Percentiles rank a stretch among this genome's conserved stretches.
phyloP scores from a whole-genome alignment of 2,329 filamentous ascomycete species.

The Talaromyces sp. region DNA sequence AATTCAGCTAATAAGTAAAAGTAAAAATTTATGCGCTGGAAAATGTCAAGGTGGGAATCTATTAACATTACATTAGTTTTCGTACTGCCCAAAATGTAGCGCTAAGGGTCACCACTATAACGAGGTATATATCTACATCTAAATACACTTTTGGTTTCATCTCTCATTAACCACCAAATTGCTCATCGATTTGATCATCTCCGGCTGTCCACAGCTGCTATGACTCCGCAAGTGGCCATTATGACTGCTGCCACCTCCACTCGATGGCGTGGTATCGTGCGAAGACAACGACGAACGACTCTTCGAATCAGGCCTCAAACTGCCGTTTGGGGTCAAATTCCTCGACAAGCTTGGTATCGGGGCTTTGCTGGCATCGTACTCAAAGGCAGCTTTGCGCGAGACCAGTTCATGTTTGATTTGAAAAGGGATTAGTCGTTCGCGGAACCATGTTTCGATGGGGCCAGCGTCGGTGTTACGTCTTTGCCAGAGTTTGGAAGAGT shows the following conservation, averaged over 20 bases:
- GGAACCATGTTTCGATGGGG: constrained; percentile 33
- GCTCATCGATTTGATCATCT: background rate
- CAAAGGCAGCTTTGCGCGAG: constrained; percentile 33
- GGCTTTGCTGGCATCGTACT: constrained; percentile 36
- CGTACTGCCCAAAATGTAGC: background rate
- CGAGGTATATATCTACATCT: background rate
- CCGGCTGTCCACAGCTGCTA: background rate
- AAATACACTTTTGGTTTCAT: background rate
- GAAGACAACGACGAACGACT: constrained; percentile 4
- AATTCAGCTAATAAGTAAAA: too few relatives aligned
- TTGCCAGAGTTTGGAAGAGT: constrained; percentile 39
- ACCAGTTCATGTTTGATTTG: constrained; percentile 28
- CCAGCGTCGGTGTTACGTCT: constrained; percentile 37
- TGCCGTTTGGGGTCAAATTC: background rate
- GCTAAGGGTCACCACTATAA: background rate
- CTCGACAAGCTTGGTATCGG: constrained; percentile 26
- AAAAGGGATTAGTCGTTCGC: constrained; percentile 39
- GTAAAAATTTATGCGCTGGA: too few relatives aligned
- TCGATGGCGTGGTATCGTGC: background rate
- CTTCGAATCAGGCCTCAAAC: constrained; percentile 4
- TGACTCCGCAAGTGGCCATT: background rate
- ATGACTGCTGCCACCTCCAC: background rate
- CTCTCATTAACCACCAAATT: background rate
- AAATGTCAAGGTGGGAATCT: too few relatives aligned
- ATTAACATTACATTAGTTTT: background rate